Conservation (phyloP, 208 protist species). For the Porcisia deanei region DNA sequence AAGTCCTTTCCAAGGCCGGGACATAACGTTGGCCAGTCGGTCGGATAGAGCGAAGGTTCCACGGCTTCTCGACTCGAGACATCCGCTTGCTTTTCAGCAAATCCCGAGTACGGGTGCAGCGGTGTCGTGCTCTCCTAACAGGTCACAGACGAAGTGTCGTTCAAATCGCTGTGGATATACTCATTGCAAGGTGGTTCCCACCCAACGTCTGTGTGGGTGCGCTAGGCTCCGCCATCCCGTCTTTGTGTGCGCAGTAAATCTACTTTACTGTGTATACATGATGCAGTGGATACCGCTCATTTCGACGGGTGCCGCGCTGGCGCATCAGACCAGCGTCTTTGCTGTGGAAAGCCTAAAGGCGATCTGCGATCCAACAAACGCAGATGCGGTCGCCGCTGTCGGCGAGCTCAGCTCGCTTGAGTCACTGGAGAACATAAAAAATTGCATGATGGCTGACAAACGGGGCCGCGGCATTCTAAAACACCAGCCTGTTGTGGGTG, state of each 20-base stretch:
- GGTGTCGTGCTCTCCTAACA: neutral
- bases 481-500: slow-evolving; percentile 52
- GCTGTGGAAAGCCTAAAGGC: slow-evolving; percentile 53
- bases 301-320: slow-evolving; percentile 28
- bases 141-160: neutral
- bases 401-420: slow-evolving; percentile 70
- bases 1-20: neutral
- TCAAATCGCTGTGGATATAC: neutral
- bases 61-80: neutral
- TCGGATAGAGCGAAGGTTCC: neutral
- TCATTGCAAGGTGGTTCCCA: neutral
- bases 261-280: neutral
- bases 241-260: neutral
- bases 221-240: neutral
- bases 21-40: neutral
- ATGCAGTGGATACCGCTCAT: slow-evolving; percentile 40
- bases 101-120: too few species aligned
- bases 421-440: slow-evolving; percentile 72
- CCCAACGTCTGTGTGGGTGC: neutral
- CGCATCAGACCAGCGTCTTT: slow-evolving; percentile 46
- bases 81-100: too few species aligned
- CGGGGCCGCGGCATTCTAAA: slow-evolving; percentile 62
- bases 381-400: slow-evolving; percentile 61
- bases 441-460: slow-evolving; percentile 77
- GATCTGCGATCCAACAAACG: slow-evolving; percentile 70